phyloP scores from a whole-genome alignment of 2,329 filamentous ascomycete genomes.

The Fusarium nurragi region DNA sequence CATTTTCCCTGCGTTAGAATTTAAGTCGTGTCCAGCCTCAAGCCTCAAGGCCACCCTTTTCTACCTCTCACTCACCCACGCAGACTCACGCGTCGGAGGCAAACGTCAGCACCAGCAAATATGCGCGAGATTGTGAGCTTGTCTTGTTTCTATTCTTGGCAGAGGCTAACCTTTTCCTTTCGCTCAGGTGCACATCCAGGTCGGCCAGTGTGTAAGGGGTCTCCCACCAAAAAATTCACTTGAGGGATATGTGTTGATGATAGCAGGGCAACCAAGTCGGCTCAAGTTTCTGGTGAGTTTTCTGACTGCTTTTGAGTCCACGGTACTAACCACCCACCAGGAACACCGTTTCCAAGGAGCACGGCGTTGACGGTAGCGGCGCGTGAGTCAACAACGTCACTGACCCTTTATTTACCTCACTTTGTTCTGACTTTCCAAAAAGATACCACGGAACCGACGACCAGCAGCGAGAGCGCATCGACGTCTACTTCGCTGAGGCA shows the following conservation, averaged over 20 bases:
- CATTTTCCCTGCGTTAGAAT: slow-evolving; percentile 17
- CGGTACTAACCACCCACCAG: background rate
- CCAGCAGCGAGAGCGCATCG: slow-evolving; percentile 99
- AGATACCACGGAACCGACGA: slow-evolving; percentile 90
- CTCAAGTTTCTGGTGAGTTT: slow-evolving; percentile 86
- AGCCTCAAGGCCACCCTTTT: slow-evolving; percentile 8
- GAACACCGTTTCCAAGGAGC: slow-evolving; percentile 87
- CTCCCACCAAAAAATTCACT: slow-evolving; percentile 47
- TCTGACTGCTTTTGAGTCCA: background rate
- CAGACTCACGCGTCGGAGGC: slow-evolving; percentile 6
- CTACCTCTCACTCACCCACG: background rate
- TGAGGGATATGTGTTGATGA: slow-evolving; percentile 25
- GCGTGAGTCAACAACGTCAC: slow-evolving; percentile 63
- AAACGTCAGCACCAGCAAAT: slow-evolving; percentile 42
- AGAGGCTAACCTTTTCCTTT: slow-evolving; percentile 24
- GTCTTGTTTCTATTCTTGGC: too few species aligned
- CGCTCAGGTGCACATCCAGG: slow-evolving; percentile 94
- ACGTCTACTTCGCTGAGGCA: slow-evolving; percentile 93
- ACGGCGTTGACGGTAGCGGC: slow-evolving; percentile 96
- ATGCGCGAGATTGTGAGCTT: slow-evolving; percentile 72
- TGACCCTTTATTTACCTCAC: slow-evolving; percentile 1
- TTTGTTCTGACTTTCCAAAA: slow-evolving; percentile 3
- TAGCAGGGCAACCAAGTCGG: slow-evolving; percentile 98
- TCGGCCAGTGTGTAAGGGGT: slow-evolving; percentile 91
- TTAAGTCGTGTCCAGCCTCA: slow-evolving; percentile 1